Evolutionary conservation across 331 rosid genomes (phyloP), one percentile per base, ranked within the genome.

Genomic region (Saraca asoca): DNA sequence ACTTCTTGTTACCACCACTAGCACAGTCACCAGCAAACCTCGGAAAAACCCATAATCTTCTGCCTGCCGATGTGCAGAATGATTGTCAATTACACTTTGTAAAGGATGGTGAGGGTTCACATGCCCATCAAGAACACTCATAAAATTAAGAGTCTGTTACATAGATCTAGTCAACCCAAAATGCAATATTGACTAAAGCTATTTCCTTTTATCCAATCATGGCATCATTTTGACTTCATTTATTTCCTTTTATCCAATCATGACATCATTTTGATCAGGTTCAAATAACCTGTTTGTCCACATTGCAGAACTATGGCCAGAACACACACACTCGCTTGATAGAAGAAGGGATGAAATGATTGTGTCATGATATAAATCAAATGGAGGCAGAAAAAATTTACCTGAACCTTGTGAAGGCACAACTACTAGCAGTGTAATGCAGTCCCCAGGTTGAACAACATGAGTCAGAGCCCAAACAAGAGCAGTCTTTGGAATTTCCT

Each of bases 1-100:
- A 80, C 81, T 86, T 93, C 74, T 76, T 82, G 63, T 84, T 77
- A 51, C 82, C 87, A 64, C 61, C 87, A 64, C 61, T 85, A 37
- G 99, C 99, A 75, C 99, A 94, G 72, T 94, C 99, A 75, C 97
- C 99, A 4, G 99, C 83, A 68, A 94, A 94, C 72, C 85, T 83
- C 0, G 99, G 97, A 73, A 94, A 94, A 11, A 86, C 95, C 99
- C 97, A 94, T 64, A 90, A 75, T 69, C 79, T 88, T 82, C 86
- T 86, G 48, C 97, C 99, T 94, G 87, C 71, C 74, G 29, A 66
- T 20, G 19, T 41, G 64, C 64, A 46, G 38, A 14, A 42, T 33
- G 53, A 54, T 7, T 39, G 61, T 68, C 64, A 65, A 52, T 63
- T 24, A 31, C 37, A 67, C 42, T 60, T 49, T 53, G 1, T 12